Conservation (phyloP, 331 rosid genomes). For the Pyracantha coccinea region DNA sequence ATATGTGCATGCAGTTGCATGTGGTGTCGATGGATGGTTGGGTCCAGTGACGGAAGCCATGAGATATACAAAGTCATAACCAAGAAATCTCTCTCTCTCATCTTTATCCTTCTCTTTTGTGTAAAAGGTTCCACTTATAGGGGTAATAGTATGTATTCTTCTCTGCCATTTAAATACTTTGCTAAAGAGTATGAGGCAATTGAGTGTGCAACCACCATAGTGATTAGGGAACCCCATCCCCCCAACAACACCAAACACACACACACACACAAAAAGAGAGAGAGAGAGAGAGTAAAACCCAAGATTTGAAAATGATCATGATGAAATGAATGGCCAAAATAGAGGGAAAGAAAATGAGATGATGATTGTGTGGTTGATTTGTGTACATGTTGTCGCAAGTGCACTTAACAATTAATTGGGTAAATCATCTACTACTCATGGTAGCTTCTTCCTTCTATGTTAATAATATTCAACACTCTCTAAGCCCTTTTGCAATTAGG, state of each 20-base stretch:
- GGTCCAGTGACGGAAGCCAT: conserved; percentile 19
- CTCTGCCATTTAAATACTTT: conserved; percentile 10
- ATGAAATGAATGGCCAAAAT: not conserved
- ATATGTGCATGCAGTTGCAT: conserved; percentile 20
- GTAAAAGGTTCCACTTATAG: conserved; percentile 53
- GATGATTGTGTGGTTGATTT: not conserved
- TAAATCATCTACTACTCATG: too few relatives aligned
- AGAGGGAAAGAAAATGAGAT: not conserved
- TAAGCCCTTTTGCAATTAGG: too few relatives aligned
- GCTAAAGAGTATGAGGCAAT: not conserved
- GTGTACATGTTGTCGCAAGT: not conserved
- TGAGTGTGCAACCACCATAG: not conserved
- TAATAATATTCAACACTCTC: too few relatives aligned
- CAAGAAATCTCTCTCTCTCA: conserved; percentile 20
- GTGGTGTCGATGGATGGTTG: conserved; percentile 9
- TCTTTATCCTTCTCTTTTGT: conserved; percentile 29
- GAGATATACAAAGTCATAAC: conserved; percentile 13
- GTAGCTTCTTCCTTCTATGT: not conserved
- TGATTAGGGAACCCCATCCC: too few relatives aligned
- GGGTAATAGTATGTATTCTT: conserved; percentile 37
- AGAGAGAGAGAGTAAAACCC: not conserved
- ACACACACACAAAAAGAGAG: not conserved
- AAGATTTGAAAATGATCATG: not conserved
- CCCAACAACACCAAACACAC: not conserved
- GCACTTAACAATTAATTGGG: not conserved